Evolutionary conservation across 2,329 filamentous ascomycete species (phyloP).

Genomic region (Ophiosphaerella korrae): DNA sequence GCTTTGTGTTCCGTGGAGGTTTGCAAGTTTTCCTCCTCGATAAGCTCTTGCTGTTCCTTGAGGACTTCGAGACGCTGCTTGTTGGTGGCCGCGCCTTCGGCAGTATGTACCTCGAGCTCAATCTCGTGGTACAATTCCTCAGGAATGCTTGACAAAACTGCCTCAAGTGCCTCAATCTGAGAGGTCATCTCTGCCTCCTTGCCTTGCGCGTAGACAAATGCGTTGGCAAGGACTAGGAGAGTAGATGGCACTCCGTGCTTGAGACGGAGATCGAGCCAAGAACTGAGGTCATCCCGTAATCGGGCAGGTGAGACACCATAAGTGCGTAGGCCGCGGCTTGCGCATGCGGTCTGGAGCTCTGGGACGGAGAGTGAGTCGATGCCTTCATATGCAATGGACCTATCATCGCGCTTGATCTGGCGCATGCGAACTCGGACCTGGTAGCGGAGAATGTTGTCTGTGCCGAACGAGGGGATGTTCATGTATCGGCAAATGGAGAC

Average conservation of each 20-base stretch:
- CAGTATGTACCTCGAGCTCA: conserved; percentile 95
- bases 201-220: conserved; percentile 92
- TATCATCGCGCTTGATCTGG: conserved; percentile 98
- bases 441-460: conserved; percentile 96
- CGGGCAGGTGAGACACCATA: conserved; percentile 88
- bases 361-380: conserved; percentile 91
- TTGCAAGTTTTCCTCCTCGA: conserved; percentile 95
- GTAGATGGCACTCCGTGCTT: conserved; percentile 96
- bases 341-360: conserved; percentile 90
- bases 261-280: conserved; percentile 92
- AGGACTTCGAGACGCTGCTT: conserved; percentile 98
- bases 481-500: conserved; percentile 99
- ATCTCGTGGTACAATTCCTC: conserved; percentile 99
- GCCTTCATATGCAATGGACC: conserved; percentile 90
- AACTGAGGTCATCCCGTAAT: conserved; percentile 85
- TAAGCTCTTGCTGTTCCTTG: conserved; percentile 97
- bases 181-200: conserved; percentile 82
- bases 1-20: conserved; percentile 75
- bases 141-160: conserved; percentile 90
- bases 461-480: conserved; percentile 96
- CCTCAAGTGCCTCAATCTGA: conserved; percentile 90
- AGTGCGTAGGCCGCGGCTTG: conserved; percentile 88
- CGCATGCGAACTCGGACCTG: conserved; percentile 97
- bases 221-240: conserved; percentile 92
- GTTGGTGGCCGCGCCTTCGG: conserved; percentile 96